phyloP scores from a whole-genome alignment of 1,139 yeast species.

The Suhomyces ambrosiae region DNA sequence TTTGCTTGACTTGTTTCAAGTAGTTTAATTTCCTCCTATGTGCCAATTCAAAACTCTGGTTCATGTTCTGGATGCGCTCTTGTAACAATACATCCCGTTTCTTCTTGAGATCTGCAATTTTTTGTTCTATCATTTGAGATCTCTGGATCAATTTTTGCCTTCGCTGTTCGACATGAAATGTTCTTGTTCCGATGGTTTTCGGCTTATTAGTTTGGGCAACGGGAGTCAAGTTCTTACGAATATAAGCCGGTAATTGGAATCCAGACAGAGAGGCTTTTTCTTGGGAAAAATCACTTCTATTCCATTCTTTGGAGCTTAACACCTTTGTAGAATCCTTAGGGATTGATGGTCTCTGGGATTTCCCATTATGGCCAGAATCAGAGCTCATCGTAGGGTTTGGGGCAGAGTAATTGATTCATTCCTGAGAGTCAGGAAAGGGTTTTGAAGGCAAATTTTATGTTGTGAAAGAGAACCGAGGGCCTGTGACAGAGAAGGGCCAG shows the following conservation, averaged over 20 bases:
- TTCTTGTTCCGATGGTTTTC: not conserved
- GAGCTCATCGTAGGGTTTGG: too few relatives aligned
- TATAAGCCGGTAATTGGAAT: slow-evolving; percentile 11
- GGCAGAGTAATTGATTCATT: too few relatives aligned
- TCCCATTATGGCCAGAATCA: too few relatives aligned
- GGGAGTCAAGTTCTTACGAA: slow-evolving; percentile 15
- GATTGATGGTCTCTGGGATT: too few relatives aligned
- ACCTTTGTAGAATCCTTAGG: too few relatives aligned
- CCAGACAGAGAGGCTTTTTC: not conserved
- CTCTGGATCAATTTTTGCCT: slow-evolving; percentile 7
- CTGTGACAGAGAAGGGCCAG: too few relatives aligned
- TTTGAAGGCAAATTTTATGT: too few relatives aligned
- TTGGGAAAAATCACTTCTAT: too few relatives aligned
- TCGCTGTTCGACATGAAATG: slow-evolving; percentile 1
- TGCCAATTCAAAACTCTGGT: slow-evolving; percentile 5
- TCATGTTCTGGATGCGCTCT: slow-evolving; percentile 4
- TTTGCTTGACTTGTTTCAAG: slow-evolving; percentile 5
- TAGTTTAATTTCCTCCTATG: slow-evolving; percentile 4
- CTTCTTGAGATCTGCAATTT: slow-evolving; percentile 4
- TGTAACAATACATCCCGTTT: slow-evolving; percentile 4
- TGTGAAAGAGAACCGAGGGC: too few relatives aligned
- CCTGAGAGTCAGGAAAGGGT: too few relatives aligned
- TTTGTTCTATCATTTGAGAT: slow-evolving; percentile 8
- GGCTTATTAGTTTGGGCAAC: not conserved
- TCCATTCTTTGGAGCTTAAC: too few relatives aligned